Evolutionary conservation across 345 rosid species (phyloP).

Genomic region (Draba incana): DNA sequence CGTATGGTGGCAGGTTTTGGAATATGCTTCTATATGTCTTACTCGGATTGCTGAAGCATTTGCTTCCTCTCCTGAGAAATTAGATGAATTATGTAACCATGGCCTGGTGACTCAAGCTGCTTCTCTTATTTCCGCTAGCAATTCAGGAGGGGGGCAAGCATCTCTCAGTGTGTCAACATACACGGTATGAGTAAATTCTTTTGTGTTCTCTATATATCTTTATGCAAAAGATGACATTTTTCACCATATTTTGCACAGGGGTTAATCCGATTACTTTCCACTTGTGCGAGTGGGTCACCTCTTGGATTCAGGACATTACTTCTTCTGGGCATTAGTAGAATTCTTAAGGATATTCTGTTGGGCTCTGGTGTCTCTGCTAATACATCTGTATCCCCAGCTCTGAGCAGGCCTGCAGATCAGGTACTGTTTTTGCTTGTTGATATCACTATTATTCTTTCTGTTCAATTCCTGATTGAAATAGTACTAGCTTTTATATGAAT

Average conservation of each 20-base stretch:
- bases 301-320: conserved; percentile 91
- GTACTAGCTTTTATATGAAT: neutral
- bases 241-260: conserved; percentile 65
- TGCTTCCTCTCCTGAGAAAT: conserved; percentile 83
- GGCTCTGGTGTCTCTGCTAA: conserved; percentile 89
- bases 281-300: conserved; percentile 98
- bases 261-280: conserved; percentile 88
- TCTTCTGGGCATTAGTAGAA: conserved; percentile 92
- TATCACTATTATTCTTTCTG: neutral
- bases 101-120: conserved; percentile 98
- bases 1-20: conserved; percentile 70
- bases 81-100: conserved; percentile 95
- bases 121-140: conserved; percentile 89
- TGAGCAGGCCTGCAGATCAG: conserved; percentile 98
- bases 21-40: conserved; percentile 96
- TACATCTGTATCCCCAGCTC: conserved; percentile 82
- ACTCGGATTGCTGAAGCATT: conserved; percentile 99
- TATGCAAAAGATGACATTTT: conserved; percentile 28
- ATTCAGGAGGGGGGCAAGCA: conserved; percentile 94
- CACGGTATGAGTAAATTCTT: conserved; percentile 57
- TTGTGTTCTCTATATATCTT: conserved; percentile 1
- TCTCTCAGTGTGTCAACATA: conserved; percentile 88
- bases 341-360: conserved; percentile 83
- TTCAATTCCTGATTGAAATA: neutral
- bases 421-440: conserved; percentile 44